Percentiles rank a stretch among this genome's conserved stretches.
phyloP scores from a whole-genome alignment of 441 rosid genomes.

The Populus hybrid region DNA sequence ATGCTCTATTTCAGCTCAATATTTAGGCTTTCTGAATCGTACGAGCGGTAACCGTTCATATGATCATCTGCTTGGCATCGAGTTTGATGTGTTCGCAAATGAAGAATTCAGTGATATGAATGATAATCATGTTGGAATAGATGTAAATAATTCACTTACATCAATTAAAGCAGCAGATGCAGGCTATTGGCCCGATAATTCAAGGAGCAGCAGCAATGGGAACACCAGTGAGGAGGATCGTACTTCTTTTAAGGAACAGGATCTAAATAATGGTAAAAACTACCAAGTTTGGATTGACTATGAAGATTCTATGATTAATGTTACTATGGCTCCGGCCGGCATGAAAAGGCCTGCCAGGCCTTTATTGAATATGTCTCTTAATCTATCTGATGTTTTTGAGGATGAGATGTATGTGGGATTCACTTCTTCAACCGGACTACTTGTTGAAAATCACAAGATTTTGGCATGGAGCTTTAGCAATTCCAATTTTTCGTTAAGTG shows the following conservation, averaged over 20 bases:
- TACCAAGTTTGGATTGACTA: constrained; percentile 78
- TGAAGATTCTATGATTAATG: constrained; percentile 37
- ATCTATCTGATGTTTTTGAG: constrained; percentile 51
- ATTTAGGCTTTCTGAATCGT: constrained; percentile 52
- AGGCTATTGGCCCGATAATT: constrained; percentile 45
- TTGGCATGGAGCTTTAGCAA: constrained; percentile 72
- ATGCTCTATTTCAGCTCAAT: constrained; percentile 41
- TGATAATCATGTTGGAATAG: constrained; percentile 64
- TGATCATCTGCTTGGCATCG: constrained; percentile 48
- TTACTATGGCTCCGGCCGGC: constrained; percentile 50
- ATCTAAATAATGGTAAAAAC: constrained; percentile 57
- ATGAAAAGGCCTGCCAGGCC: constrained; percentile 38
- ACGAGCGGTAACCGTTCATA: constrained; percentile 39
- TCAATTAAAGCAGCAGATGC: constrained; percentile 32
- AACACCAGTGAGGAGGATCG: not conserved
- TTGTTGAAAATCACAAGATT: constrained; percentile 55
- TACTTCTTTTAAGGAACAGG: constrained; percentile 28
- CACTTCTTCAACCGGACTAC: constrained; percentile 54
- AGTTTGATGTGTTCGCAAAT: constrained; percentile 56
- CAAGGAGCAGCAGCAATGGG: not conserved
- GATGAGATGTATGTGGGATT: constrained; percentile 74
- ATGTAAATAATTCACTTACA: constrained; percentile 48
- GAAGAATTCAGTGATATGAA: constrained; percentile 47
- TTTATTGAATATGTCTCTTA: constrained; percentile 34
- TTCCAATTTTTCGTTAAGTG: constrained; percentile 45